Base-by-base conservation (phyloP, 225 moss, liverwort and hornwort genomes). In the Bryoerythrophyllum caledonicum region DNA sequence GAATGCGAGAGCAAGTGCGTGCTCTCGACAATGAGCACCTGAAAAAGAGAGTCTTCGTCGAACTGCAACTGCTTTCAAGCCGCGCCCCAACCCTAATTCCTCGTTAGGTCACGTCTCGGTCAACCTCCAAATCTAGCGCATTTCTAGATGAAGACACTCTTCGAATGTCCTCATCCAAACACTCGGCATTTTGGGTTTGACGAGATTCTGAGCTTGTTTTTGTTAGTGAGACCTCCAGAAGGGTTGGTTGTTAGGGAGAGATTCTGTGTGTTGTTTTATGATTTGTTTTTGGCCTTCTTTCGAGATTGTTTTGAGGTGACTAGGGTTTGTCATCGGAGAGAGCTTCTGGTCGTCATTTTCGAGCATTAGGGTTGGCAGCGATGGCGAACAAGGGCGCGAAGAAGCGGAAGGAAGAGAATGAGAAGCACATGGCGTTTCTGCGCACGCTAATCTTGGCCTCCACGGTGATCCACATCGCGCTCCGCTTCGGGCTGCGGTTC, bases 361-460 rank as follows among this genome's bases (percentile, higher is more conserved):
- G 17, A 49, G 48, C 48, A 17, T 17, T 1, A 9, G 10, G 15
- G 63, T 14, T 5, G 12, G 26, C 38, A 75, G 84, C 40, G 55
- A 97, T 97, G 97, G 97, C 97, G 60, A 97, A 97, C 72, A 86
- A 91, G 78, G 97, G 97, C 57, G 97, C 97, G 60, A 97, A 97
- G 87, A 97, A 97, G 87, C 90, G 97, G 51, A 90, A 89, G 80
- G 94, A 94, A 34, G 97, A 91, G 91, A 97, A 97, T 38, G 90
- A 93, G 27, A 91, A 82, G 78, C 97, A 94, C 75, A 82, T 97
- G 78, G 77, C 69, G 10, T 87, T 78, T 55, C 76, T 97, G 5
- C 73, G 88, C 30, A 82, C 88, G 25, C 8, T 90, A 58, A 85
- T 97, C 68, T 68, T 94, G 23, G 44, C 83, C 34, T 74, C 84